phyloP scores from a whole-genome alignment of 2,329 filamentous ascomycete genomes.

The Cadophora malorum region DNA sequence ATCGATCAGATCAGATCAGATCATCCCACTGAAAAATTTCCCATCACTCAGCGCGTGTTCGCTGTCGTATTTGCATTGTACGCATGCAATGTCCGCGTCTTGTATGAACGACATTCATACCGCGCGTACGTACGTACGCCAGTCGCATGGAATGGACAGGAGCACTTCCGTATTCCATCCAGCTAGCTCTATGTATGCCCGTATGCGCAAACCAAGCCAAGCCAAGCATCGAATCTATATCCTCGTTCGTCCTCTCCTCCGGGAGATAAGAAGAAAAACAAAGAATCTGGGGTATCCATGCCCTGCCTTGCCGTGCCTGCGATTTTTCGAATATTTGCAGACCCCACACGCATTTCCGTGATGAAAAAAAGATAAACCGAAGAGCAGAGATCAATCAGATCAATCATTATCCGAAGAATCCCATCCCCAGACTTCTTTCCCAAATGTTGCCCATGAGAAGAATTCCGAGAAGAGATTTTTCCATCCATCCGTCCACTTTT shows the following conservation, averaged over 20 bases:
- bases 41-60: slow-evolving; percentile 31
- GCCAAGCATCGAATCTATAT: slow-evolving; percentile 34
- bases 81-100: neutral
- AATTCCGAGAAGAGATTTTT: slow-evolving; percentile 30
- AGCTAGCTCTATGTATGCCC: slow-evolving; percentile 29
- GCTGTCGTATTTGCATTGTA: slow-evolving; percentile 1
- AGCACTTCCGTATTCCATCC: slow-evolving; percentile 48
- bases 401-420: slow-evolving; percentile 16
- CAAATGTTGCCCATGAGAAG: slow-evolving; percentile 27
- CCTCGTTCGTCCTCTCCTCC: slow-evolving; percentile 21
- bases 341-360: slow-evolving; percentile 39
- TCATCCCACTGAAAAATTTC: slow-evolving; percentile 17
- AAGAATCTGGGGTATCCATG: slow-evolving; percentile 21
- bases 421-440: slow-evolving; percentile 29
- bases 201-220: slow-evolving; percentile 22
- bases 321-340: slow-evolving; percentile 15
- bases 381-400: slow-evolving; percentile 18
- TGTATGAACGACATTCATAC: too few species aligned
- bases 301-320: slow-evolving; percentile 30
- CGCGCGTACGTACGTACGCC: neutral
- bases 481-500: slow-evolving; percentile 41
- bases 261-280: slow-evolving; percentile 20
- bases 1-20: neutral
- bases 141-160: slow-evolving; percentile 44
- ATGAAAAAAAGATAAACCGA: slow-evolving; percentile 37